Evolutionary conservation across 2,329 filamentous ascomycete genomes (phyloP).

Genomic region (Ceratocystis cacaofunesta): DNA sequence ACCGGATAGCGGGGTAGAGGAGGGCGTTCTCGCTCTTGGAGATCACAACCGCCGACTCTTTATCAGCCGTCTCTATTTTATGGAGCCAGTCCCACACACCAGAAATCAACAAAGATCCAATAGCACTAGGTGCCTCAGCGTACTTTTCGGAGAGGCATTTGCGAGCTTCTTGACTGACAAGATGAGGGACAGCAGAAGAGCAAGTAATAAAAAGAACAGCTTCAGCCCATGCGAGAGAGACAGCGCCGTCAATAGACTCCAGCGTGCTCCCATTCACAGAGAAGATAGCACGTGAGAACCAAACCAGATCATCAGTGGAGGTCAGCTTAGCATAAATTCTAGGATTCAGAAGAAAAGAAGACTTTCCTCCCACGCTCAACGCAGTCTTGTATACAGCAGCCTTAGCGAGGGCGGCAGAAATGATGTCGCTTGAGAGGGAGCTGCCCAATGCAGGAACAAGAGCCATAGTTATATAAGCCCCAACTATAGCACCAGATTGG

Average conservation of each 20-base stretch:
- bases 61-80: conserved; percentile 53
- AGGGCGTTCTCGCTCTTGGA: conserved; percentile 50
- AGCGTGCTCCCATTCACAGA: conserved; percentile 42
- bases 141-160: conserved; percentile 52
- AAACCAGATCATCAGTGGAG: conserved; percentile 59
- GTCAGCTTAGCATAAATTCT: conserved; percentile 71
- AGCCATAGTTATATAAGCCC: conserved; percentile 59
- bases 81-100: conserved; percentile 72
- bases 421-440: conserved; percentile 38
- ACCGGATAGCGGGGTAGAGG: conserved; percentile 45
- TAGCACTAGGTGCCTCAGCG: conserved; percentile 37
- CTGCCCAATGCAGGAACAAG: conserved; percentile 42
- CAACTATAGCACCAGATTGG: conserved; percentile 69
- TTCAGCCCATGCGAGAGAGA: conserved; percentile 65
- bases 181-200: conserved; percentile 43
- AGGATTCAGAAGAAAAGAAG: conserved; percentile 73
- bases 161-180: conserved; percentile 48
- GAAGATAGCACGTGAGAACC: conserved; percentile 58
- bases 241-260: conserved; percentile 32
- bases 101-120: conserved; percentile 49
- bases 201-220: conserved; percentile 67
- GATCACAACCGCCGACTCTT: conserved; percentile 55
- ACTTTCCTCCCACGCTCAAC: conserved; percentile 59
- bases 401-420: conserved; percentile 36
- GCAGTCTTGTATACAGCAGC: conserved; percentile 49